Base-by-base conservation (phyloP, 208 protist genomes). In the Angomonas desouzai region DNA sequence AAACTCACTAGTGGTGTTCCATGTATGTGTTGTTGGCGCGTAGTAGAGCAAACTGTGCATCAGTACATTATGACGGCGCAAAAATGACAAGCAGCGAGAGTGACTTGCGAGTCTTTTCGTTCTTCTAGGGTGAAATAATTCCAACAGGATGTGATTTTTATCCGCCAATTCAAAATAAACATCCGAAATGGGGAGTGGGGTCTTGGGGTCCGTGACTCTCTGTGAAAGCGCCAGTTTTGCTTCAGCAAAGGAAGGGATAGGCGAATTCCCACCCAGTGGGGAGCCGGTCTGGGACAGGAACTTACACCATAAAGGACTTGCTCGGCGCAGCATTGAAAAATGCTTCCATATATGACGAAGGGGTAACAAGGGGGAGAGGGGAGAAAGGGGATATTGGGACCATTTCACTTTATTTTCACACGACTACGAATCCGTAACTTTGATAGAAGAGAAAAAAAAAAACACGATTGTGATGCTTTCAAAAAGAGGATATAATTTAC, bases 61-160 rank as follows among this genome's bases (percentile, higher is more conserved):
- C 28, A 96, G 81, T 2, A 96, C 84, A 67, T 96, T 96, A 69
- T 96, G 88, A 1, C 83, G 70, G 9, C 89, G 81, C 20, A 96
- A 62, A 63, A 96, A 96, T 10, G 73, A 60, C 20, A 96, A 66
- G 2, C 78, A 75, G 20, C 72, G 55, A 10, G 67, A 74, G 32
- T 85, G 75, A 6, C 64, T 62, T 22, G 72, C 74, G n/a, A 84
- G 43, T 36, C 89, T 72, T 18, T 72, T 62, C 10, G 73, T 72
- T 9, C 68, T 82, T 59, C 82, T 85, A 25, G 81, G 36, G 48
- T 76, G 77, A 47, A 76, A 65, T 27, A 96, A 85, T 45, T 96
- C 89, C 48, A 82, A 73, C 38, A 96, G 77, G 0, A 92, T 56
- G 20, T 79, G 83, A 30, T 72, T 78, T 10, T 78, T 61, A 55